These are phyloP conservation scores for Neoboletus brunneissimus DNA, from an alignment of 768 basidiomycete genomes.

Conservation along the genomic window DNA sequence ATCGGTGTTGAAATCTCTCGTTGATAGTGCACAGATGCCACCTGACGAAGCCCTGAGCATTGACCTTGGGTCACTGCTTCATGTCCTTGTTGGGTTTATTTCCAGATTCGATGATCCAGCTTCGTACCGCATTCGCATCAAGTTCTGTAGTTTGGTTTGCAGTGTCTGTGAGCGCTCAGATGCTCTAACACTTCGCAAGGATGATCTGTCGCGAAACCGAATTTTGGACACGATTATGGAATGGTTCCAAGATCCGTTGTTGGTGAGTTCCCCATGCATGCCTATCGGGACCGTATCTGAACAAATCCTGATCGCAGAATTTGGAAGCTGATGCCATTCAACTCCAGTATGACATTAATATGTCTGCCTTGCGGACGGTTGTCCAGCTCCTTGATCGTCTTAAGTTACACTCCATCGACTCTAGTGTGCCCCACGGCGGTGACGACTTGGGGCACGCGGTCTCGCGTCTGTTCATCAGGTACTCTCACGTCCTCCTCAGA, in stretches of 20 bases:
- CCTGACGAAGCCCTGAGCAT: constrained; percentile 60
- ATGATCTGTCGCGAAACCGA: constrained; percentile 61
- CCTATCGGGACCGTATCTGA: neutral
- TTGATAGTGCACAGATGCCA: constrained; percentile 64
- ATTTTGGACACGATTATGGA: constrained; percentile 76
- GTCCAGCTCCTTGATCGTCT: constrained; percentile 77
- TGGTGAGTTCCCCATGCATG: constrained; percentile 39
- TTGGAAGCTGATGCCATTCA: constrained; percentile 37
- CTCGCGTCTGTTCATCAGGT: constrained; percentile 77
- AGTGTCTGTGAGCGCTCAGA: constrained; percentile 62
- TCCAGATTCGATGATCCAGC: constrained; percentile 53
- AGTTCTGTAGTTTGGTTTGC: constrained; percentile 73
- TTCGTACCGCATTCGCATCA: constrained; percentile 65
- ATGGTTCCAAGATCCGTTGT: constrained; percentile 62
- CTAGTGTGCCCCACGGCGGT: constrained; percentile 45
- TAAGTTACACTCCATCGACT: constrained; percentile 58
- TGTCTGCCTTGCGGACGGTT: constrained; percentile 67
- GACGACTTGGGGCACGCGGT: constrained; percentile 69
- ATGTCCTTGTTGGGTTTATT: constrained; percentile 62
- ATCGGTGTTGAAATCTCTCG: constrained; percentile 68
- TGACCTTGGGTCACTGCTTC: constrained; percentile 60
- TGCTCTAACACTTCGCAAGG: constrained; percentile 61
- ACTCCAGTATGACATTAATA: constrained; percentile 65
- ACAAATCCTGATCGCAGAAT: constrained; percentile 25
- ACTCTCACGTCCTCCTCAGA: constrained; percentile 62